Evolutionary conservation across 345 rosid species (phyloP).

Genomic region (Arabidopsis suecica): DNA sequence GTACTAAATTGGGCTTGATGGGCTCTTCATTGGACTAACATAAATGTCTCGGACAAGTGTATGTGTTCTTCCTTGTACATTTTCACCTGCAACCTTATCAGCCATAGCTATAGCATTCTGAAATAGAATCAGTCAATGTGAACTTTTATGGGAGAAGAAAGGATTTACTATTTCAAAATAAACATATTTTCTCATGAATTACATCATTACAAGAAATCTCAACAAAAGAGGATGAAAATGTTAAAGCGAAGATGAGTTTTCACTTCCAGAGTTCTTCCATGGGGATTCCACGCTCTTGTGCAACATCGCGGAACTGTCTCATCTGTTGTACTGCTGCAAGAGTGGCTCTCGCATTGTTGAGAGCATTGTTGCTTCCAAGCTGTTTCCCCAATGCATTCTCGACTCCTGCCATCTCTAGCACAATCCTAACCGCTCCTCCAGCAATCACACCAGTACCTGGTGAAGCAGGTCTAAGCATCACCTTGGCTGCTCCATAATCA

Average conservation of each 20-base stretch:
- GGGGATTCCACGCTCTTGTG: constrained; percentile 87
- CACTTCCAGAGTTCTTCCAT: constrained; percentile 93
- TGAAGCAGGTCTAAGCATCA: constrained; percentile 94
- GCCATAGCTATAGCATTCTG: constrained; percentile 4
- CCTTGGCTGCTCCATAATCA: constrained; percentile 84
- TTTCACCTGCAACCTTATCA: background rate
- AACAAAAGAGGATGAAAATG: constrained; percentile 17
- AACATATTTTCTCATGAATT: constrained; percentile 34
- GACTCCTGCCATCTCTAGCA: constrained; percentile 92
- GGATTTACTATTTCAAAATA: constrained; percentile 17
- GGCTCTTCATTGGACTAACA: no score
- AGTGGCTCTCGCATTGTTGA: constrained; percentile 91
- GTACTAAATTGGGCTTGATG: background rate
- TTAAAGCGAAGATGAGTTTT: constrained; percentile 30
- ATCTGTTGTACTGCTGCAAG: constrained; percentile 80
- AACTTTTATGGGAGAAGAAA: constrained; percentile 11
- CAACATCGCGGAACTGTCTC: constrained; percentile 85
- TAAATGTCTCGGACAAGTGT: no score
- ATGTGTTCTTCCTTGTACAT: no score
- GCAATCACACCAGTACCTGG: constrained; percentile 97
- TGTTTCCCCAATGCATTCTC: constrained; percentile 89
- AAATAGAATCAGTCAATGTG: background rate
- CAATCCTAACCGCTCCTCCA: constrained; percentile 90
- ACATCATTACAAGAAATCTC: constrained; percentile 40
- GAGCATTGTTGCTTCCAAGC: constrained; percentile 75